These are phyloP conservation scores for Tulasnella sp. DNA, from an alignment of 768 basidiomycete species.

Conservation along the genomic window DNA sequence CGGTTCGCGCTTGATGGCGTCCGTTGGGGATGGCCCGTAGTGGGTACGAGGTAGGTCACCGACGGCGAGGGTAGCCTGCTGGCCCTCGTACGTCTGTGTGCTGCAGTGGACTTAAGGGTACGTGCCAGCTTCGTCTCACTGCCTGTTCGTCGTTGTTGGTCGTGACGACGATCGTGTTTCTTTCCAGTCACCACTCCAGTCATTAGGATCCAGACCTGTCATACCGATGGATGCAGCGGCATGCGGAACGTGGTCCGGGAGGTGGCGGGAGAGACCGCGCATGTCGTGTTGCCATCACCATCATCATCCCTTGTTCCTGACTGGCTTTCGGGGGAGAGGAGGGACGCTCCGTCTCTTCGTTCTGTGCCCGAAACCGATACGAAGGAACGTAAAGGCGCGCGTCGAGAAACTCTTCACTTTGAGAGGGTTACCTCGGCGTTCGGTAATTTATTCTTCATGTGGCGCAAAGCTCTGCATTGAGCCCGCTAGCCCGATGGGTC, in stretches of 20 bases:
- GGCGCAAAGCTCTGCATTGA: neutral
- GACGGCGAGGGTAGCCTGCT: neutral
- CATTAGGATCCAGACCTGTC: neutral
- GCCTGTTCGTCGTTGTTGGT: neutral
- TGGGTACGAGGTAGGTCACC: neutral
- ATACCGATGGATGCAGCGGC: neutral
- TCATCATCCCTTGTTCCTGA: neutral
- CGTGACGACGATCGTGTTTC: neutral
- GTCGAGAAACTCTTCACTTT: neutral
- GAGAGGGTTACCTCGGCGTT: neutral
- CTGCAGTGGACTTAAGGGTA: neutral
- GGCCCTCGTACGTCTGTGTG: neutral
- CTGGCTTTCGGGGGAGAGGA: neutral
- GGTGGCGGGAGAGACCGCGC: neutral
- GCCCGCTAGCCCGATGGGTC: neutral
- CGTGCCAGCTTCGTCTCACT: neutral
- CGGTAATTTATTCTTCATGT: neutral
- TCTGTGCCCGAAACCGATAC: neutral
- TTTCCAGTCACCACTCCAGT: conserved; percentile 5
- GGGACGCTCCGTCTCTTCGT: too few species aligned
- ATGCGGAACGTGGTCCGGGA: neutral
- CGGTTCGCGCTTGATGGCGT: neutral
- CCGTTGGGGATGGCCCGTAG: neutral
- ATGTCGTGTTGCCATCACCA: neutral
- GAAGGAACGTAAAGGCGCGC: neutral